Base-by-base conservation (phyloP, 371 early-diverging fungal genomes). In the Amoeboaphelidium occidentale region DNA sequence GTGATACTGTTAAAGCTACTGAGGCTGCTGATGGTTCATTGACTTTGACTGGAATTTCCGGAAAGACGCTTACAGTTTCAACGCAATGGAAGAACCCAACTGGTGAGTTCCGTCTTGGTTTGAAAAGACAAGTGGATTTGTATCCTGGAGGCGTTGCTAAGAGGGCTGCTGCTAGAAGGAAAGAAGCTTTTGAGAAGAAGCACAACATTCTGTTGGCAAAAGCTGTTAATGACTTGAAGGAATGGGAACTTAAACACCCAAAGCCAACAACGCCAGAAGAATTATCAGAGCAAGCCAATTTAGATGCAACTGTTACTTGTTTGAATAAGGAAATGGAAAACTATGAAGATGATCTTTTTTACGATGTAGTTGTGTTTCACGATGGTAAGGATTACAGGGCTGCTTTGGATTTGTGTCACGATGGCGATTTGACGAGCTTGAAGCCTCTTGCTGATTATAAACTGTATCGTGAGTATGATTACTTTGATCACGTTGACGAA, bases 351-450 rank as follows among this genome's bases (percentile, higher is more conserved):
- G 22, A 21, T 42, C 1, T 20, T 17, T 45, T 22, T 45, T 45
- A 77, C 28, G 93, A 92, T 64, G 77, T 79, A 54, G 80, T 90
- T 23, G 72, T 78, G 22, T 91, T 81, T 62, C 68, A 78, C 60
- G 92, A 91, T 58, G 90, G 90, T 43, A 63, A 63, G 17, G 74
- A 80, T 52, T 90, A 84, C 83, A 69, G 79, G 21, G 90, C 83
- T 4, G 84, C 73, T 0, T 58, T 91, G 46, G 90, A 90, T 57
- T 67, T 76, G 10, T 63, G 67, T 48, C 81, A 76, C 51, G 56
- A 73, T 27, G 86, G 89, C 6, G 86, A 93, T 51, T 64, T 93
- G 43, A 59, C 22, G 21, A 20, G 46, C 25, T 17, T 46, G 10
- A 67, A 59, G 46, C 63, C 69, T 17, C 56, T 89, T 57, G 76